Base-by-base conservation (phyloP, 257 asterid species). In the Cordia subcordata region DNA sequence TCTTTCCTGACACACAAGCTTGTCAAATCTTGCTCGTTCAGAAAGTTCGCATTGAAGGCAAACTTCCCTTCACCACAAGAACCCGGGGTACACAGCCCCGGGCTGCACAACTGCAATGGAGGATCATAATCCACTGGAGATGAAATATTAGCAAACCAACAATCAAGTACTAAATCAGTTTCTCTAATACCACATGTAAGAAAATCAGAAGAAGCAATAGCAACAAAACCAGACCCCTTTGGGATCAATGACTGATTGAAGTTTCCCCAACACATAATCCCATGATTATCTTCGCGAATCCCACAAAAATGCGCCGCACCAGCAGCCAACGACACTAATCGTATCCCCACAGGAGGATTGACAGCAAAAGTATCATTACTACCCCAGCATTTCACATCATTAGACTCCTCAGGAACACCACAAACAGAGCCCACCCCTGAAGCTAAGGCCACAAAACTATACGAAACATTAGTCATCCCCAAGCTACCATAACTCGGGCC, bases 61-160 rank as follows among this genome's bases (percentile, higher is more conserved):
- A 88, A 92, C 80, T 68, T 80, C 22, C 83, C 84, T 46, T 78
- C 84, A 0, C 86, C 79, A 19, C 99, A 92, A 8, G 67, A 17
- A 49, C 72, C 75, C 5, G 91, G 70, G 13, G 69, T 73, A 64
- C 99, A 92, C 27, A 88, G 70, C 0, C 99, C 97, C 0, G 99
- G 99, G 62, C 97, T 92, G 61, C 97, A 92, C 60, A 92, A 63
- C 91, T 92, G 85, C 85, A 92, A 58, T 0, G 99, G 99, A 32
- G 99, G 99, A 71, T 84, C 92, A 59, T 82, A 84, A 67, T 73
- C 69, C 8, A 58, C 60, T 9, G 76, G 68, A 0, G 82, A 71
- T 0, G 79, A 67, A 4, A 74, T 64, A 53, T 77, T 73, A 0
- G 90, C 60, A 42, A 77, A 89, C 96, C 96, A 93, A 61, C 99